A percentile compares a stretch with the other conserved stretches of the same genome.
These are phyloP conservation scores for Pyrenophora tritici-repentis DNA, from an alignment of 2,329 filamentous ascomycete genomes.

Conservation along the genomic window DNA sequence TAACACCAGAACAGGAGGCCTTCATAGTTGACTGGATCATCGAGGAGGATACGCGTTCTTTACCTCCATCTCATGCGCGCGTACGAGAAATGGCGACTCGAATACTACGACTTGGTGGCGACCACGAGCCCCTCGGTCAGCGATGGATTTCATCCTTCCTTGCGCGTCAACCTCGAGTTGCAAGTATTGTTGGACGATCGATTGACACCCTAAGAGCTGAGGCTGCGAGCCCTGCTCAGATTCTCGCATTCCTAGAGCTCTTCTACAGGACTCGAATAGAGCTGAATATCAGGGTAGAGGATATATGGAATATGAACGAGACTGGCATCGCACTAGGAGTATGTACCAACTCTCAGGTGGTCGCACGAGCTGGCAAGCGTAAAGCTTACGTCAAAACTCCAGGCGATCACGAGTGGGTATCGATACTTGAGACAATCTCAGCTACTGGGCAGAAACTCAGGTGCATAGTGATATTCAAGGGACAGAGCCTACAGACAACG, in stretches of 20 bases:
- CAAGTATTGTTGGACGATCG: neutral
- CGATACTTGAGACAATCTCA: no score
- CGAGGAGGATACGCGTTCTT: slow-evolving; percentile 16
- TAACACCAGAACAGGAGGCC: slow-evolving; percentile 8
- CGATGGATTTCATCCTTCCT: neutral
- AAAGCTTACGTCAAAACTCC: no score
- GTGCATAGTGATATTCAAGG: no score
- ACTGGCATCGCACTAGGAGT: no score
- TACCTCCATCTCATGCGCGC: slow-evolving; percentile 13
- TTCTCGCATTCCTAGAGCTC: slow-evolving; percentile 15
- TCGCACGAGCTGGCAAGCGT: no score
- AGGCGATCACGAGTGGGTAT: no score
- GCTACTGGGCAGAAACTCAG: no score
- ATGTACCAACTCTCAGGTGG: no score
- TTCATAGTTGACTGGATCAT: slow-evolving; percentile 15
- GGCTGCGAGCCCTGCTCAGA: slow-evolving; percentile 5
- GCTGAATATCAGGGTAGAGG: no score
- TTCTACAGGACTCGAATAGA: no score
- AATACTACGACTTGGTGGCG: slow-evolving; percentile 4
- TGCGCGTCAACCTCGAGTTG: neutral
- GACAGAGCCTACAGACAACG: no score
- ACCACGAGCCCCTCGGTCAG: neutral
- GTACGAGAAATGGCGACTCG: slow-evolving; percentile 15
- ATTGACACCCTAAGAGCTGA: slow-evolving; percentile 10
- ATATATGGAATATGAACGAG: no score